These are phyloP conservation scores for Schizopora paradoxa DNA, from an alignment of 1,284 basidiomycete genomes.

Conservation along the genomic window DNA sequence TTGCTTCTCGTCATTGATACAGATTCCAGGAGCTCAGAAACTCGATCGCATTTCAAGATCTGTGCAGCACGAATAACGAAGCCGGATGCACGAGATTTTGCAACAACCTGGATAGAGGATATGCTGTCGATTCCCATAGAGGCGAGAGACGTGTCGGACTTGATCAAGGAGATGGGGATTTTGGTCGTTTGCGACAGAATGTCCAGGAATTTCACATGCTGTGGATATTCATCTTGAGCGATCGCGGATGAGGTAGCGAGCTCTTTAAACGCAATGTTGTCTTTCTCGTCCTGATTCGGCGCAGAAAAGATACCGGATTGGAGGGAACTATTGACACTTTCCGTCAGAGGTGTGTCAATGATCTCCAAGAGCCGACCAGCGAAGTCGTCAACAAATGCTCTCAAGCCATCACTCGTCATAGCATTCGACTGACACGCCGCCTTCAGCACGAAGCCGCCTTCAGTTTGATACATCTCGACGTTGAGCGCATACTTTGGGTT, in stretches of 20 bases:
- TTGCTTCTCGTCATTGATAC: constrained; percentile 16
- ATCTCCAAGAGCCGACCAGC: constrained; percentile 27
- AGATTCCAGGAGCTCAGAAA: constrained; percentile 32
- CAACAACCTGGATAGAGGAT: constrained; percentile 42
- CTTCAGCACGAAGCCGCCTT: constrained; percentile 31
- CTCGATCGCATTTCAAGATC: constrained; percentile 35
- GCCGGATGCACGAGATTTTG: constrained; percentile 35
- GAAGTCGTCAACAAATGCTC: constrained; percentile 26
- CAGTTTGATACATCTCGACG: constrained; percentile 37
- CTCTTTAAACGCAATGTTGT: background rate
- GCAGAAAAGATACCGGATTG: constrained; percentile 1
- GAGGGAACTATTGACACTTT: background rate
- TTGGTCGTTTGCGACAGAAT: constrained; percentile 24
- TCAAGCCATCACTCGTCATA: constrained; percentile 27
- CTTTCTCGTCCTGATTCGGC: background rate
- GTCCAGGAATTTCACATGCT: constrained; percentile 18
- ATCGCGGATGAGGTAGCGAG: background rate
- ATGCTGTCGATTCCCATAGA: constrained; percentile 50
- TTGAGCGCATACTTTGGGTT: constrained; percentile 40
- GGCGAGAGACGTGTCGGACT: constrained; percentile 31
- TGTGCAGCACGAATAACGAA: constrained; percentile 34
- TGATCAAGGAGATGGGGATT: constrained; percentile 24
- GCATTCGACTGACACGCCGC: constrained; percentile 32
- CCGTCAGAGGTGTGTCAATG: constrained; percentile 23
- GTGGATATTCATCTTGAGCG: background rate